A percentile compares a stretch with the other conserved stretches of the same genome.
phyloP scores from a whole-genome alignment of 805 yeast species.

The Teunomyces gatunensis region DNA sequence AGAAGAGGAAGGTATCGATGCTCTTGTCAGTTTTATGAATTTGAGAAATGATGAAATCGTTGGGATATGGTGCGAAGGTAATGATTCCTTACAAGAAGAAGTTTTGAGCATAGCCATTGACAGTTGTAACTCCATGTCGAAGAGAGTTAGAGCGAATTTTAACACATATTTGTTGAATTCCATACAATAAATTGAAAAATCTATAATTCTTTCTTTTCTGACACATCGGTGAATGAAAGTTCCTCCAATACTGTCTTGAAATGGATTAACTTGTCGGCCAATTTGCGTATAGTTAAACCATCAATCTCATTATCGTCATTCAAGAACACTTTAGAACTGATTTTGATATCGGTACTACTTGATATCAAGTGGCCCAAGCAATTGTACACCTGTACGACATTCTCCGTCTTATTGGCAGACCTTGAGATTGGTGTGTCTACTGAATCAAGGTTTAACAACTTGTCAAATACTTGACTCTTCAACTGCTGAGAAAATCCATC shows the following conservation, averaged over 20 bases:
- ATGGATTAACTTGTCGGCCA: constrained; percentile 23
- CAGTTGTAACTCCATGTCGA: constrained; percentile 45
- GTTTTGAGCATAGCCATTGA: constrained; percentile 29
- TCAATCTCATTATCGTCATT: constrained; percentile 14
- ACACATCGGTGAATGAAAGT: constrained; percentile 25
- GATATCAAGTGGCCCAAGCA: constrained; percentile 16
- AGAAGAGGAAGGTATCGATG: constrained; percentile 24
- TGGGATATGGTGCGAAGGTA: constrained; percentile 53
- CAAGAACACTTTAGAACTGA: constrained; percentile 38
- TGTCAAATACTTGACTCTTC: constrained; percentile 29
- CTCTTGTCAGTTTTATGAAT: constrained; percentile 51
- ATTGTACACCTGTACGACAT: constrained; percentile 30
- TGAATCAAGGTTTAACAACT: constrained; percentile 22
- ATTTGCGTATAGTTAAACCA: constrained; percentile 14
- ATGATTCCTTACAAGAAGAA: constrained; percentile 21
- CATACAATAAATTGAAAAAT: neutral
- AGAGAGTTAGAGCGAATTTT: constrained; percentile 41
- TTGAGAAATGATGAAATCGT: constrained; percentile 56
- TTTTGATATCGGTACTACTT: constrained; percentile 23
- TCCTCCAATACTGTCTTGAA: constrained; percentile 23
- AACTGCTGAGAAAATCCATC: constrained; percentile 30
- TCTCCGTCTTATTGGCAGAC: constrained; percentile 23
- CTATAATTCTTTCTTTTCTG: constrained; percentile 12
- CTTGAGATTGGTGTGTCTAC: constrained; percentile 26
- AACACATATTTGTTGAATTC: constrained; percentile 39